phyloP scores from a whole-genome alignment of 139 green algal species.

The Chlorella sp. region DNA sequence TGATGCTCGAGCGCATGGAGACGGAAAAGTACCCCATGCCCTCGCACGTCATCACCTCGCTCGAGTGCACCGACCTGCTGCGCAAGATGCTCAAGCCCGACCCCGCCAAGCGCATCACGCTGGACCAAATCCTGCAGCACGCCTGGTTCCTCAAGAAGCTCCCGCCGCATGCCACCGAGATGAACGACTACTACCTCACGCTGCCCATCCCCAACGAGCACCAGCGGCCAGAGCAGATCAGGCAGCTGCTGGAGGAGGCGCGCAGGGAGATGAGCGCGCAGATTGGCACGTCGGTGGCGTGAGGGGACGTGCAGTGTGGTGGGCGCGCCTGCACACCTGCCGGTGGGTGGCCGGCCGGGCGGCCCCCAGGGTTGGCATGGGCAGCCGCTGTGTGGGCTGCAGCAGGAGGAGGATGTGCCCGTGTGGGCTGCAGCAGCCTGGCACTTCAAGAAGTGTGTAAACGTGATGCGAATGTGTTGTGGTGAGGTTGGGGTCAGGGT shows the following conservation, averaged over 20 bases:
- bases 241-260: slow-evolving; percentile 3
- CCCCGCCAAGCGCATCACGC: slow-evolving; percentile 35
- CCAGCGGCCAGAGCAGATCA: slow-evolving; percentile 32
- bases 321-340: no score
- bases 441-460: no score
- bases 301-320: no score
- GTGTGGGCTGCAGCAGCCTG: no score
- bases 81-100: slow-evolving; percentile 27
- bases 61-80: slow-evolving; percentile 28
- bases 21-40: slow-evolving; percentile 49
- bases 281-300: not conserved
- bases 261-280: not conserved
- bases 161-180: slow-evolving; percentile 38
- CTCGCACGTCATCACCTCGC: slow-evolving; percentile 27
- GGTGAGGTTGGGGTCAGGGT: no score
- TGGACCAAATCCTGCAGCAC: slow-evolving; percentile 70
- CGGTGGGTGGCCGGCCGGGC: no score
- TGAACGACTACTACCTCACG: slow-evolving; percentile 40
- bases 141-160: slow-evolving; percentile 74
- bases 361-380: no score
- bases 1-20: slow-evolving; percentile 74
- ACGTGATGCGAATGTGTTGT: no score
- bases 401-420: no score
- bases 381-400: no score
- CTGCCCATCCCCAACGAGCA: slow-evolving; percentile 32